These are phyloP conservation scores for Micractinium conductrix DNA, from an alignment of 139 green algal species.

Conservation along the genomic window DNA sequence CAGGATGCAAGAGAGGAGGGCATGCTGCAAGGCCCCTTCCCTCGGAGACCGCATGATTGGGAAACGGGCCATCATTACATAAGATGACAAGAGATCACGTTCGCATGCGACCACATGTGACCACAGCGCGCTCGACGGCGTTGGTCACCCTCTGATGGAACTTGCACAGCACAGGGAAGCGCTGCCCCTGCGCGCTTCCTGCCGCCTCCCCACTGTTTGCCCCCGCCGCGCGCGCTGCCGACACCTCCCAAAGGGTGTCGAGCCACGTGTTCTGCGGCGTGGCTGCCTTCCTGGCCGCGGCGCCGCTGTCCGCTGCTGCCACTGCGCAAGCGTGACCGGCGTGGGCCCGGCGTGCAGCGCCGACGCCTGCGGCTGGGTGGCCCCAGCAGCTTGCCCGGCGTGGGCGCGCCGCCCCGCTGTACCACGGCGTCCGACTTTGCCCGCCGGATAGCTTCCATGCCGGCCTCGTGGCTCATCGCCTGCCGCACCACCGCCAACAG, in stretches of 20 bases:
- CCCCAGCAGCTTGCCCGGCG: neutral
- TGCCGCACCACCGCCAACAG: conserved; percentile 78
- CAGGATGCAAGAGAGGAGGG: too few relatives aligned
- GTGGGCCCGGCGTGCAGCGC: neutral
- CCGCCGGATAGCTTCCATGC: conserved; percentile 73
- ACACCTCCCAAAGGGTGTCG: conserved; percentile 45
- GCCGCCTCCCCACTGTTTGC: neutral
- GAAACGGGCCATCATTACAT: too few relatives aligned
- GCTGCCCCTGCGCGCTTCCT: neutral
- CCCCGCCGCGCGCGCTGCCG: conserved; percentile 19
- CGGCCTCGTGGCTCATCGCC: conserved; percentile 72
- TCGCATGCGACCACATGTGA: too few relatives aligned
- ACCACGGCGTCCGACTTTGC: conserved; percentile 44
- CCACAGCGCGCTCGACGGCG: conserved; percentile 87
- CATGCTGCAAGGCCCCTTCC: too few relatives aligned
- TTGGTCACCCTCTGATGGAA: conserved; percentile 96
- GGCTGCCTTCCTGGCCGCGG: neutral
- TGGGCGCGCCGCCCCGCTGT: neutral
- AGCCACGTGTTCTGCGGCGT: conserved; percentile 55
- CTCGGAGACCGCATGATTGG: too few relatives aligned
- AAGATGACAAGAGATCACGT: too few relatives aligned
- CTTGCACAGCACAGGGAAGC: conserved; percentile 77
- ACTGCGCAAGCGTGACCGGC: conserved; percentile 52
- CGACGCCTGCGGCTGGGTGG: neutral
- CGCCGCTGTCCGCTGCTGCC: conserved; percentile 18